These are phyloP conservation scores for Astragalus membranaceus DNA, from an alignment of 306 rosid genomes.

Conservation along the genomic window DNA sequence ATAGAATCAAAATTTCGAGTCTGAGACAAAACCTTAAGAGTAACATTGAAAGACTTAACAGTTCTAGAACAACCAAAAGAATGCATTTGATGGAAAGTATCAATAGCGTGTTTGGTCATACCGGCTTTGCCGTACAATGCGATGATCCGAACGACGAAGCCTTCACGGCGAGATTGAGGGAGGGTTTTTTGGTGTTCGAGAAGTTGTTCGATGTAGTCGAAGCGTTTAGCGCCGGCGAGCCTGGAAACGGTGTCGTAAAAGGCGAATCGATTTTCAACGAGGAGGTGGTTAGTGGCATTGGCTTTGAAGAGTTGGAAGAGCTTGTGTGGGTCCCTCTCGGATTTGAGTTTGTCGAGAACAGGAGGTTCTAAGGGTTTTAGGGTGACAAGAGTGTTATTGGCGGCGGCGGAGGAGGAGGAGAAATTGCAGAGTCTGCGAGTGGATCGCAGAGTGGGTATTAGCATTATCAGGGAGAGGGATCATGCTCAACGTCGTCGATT, in stretches of 20 bases:
- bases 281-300: slow-evolving; percentile 59
- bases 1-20: slow-evolving; percentile 30
- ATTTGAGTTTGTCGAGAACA: slow-evolving; percentile 47
- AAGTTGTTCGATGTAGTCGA: slow-evolving; percentile 55
- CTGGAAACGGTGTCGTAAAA: slow-evolving; percentile 65
- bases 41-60: slow-evolving; percentile 66
- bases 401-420: slow-evolving; percentile 16
- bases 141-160: slow-evolving; percentile 61
- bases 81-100: slow-evolving; percentile 56
- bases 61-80: slow-evolving; percentile 44
- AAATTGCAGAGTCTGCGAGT: slow-evolving; percentile 49
- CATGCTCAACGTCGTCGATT: slow-evolving; percentile 11
- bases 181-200: slow-evolving; percentile 68
- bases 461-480: slow-evolving; percentile 49
- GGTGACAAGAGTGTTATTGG: neutral
- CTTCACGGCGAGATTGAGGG: slow-evolving; percentile 71
- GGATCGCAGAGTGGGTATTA: slow-evolving; percentile 64
- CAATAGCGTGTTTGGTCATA: slow-evolving; percentile 53
- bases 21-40: slow-evolving; percentile 54
- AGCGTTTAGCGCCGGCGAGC: slow-evolving; percentile 62
- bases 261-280: slow-evolving; percentile 55
- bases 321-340: slow-evolving; percentile 56
- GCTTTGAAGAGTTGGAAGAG: slow-evolving; percentile 54
- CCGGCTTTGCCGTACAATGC: slow-evolving; percentile 67
- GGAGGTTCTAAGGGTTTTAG: slow-evolving; percentile 40